These are phyloP conservation scores for Amylocarpus encephaloides DNA, from an alignment of 2,329 filamentous ascomycete genomes.

Conservation along the genomic window DNA sequence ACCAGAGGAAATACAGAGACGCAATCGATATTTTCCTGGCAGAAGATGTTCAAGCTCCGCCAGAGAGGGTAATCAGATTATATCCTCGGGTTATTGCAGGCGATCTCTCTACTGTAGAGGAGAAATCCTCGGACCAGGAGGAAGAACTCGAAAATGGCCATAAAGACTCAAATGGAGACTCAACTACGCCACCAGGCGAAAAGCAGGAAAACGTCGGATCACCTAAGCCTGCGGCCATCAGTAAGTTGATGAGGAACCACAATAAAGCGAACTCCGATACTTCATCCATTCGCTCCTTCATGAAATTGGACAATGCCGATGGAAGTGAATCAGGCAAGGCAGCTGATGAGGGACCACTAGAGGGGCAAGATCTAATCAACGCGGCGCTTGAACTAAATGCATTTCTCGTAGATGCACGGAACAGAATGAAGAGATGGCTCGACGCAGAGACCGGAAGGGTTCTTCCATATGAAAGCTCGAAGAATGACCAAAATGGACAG, in stretches of 20 bases:
- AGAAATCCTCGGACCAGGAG: constrained; percentile 35
- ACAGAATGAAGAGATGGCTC: constrained; percentile 54
- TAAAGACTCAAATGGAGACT: constrained; percentile 36
- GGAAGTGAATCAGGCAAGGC: constrained; percentile 50
- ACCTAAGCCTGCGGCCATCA: constrained; percentile 34
- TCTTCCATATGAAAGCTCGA: constrained; percentile 36
- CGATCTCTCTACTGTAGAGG: constrained; percentile 59
- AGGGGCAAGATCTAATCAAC: constrained; percentile 76
- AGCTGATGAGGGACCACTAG: constrained; percentile 48
- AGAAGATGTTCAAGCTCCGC: constrained; percentile 73
- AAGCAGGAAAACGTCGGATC: constrained; percentile 21
- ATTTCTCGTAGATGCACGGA: constrained; percentile 81
- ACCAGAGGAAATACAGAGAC: constrained; percentile 72
- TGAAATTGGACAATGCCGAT: constrained; percentile 42
- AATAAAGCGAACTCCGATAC: constrained; percentile 36
- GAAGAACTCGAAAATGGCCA: constrained; percentile 16
- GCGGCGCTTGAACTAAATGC: constrained; percentile 79
- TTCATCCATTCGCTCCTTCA: constrained; percentile 54
- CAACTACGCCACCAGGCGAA: constrained; percentile 14
- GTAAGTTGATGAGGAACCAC: constrained; percentile 35
- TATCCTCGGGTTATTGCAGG: constrained; percentile 83
- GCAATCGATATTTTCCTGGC: constrained; percentile 82
- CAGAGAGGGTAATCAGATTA: constrained; percentile 77
- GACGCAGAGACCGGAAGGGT: constrained; percentile 57
- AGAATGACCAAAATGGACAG: constrained; percentile 34